Evolutionary conservation across 2,329 filamentous ascomycete species (phyloP), one percentile per base, ranked within the genome.

Genomic region (Xylariaceae sp.): DNA sequence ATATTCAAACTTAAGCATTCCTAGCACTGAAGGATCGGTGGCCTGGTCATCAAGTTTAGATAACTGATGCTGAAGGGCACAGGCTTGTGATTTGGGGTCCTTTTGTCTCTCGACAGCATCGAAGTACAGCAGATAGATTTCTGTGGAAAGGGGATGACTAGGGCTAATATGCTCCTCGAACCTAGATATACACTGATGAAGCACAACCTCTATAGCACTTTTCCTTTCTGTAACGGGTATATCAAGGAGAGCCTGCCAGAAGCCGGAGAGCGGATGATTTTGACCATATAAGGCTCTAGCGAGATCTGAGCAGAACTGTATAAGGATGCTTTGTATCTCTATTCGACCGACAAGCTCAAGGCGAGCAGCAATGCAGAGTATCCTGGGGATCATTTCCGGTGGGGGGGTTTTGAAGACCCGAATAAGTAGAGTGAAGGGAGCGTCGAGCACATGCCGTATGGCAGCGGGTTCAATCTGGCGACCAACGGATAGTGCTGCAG

Each of bases 391-490:
- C 29, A 65, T 46, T 9, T 64, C 61, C 7, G 65, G 65, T 10
- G 65, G 65, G 8, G 65, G 64, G 39, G 66, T 66, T 18, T 59
- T 64, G 44, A 68, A 67, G 18, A 67, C 60, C 42, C 64, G 58
- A 15, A 63, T 59, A 24, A 68, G 51, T 50, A 66, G 54, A 26
- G 62, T 58, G 53, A 68, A 66, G 4, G 65, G 61, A 16, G 58
- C 44, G 39, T 68, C 65, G 5, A 68, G 64, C 6, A 60, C 60
- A 5, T 57, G 59, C 16, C 58, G 58, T 52, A 67, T 52, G 24
- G 55, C 57, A 20, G 53, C 54, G 4, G 64, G 58, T 29, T 65
- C 64, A 35, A 64, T 62, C 20, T 66, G 64, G 15, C 65, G 63
- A 32, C 56, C 59, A n/a, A 64, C 58, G 7, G 64, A 62, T 26